Conservation (phyloP, 2,329 filamentous ascomycete genomes). For the Aschersonia sp. region DNA sequence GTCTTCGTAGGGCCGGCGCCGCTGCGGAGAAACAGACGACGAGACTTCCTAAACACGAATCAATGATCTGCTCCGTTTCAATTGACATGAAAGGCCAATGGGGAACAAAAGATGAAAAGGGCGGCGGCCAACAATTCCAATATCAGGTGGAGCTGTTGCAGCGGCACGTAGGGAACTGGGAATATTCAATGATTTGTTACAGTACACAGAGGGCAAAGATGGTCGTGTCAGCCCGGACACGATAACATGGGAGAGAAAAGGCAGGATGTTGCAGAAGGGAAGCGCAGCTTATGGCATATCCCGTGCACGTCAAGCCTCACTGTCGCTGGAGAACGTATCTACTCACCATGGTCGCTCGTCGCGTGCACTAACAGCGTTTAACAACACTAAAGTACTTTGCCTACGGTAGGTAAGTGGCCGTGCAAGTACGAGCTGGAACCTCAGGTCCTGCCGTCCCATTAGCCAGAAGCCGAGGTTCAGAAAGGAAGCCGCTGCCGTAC, state of each 20-base stretch:
- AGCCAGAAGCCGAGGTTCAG: constrained; percentile 13
- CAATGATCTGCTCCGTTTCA: neutral
- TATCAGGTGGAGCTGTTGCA: too few relatives aligned
- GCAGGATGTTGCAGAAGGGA: constrained; percentile 4
- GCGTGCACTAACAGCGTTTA: constrained; percentile 21
- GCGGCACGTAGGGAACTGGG: too few relatives aligned
- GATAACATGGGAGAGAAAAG: too few relatives aligned
- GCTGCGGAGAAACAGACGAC: neutral
- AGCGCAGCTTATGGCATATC: constrained; percentile 26
- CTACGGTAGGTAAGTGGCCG: neutral
- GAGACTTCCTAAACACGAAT: neutral
- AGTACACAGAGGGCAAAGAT: too few relatives aligned
- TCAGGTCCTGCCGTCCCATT: neutral
- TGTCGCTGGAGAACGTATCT: constrained; percentile 19
- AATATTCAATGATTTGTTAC: too few relatives aligned
- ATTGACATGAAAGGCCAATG: neutral
- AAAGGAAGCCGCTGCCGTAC: constrained; percentile 10
- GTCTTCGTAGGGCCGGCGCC: neutral
- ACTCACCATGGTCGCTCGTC: constrained; percentile 29
- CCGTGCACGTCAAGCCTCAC: constrained; percentile 25
- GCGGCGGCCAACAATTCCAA: too few relatives aligned
- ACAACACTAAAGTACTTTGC: constrained; percentile 9
- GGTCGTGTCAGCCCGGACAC: too few relatives aligned
- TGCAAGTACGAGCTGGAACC: neutral
- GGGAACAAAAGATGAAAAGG: neutral